A percentile compares a stretch with the other conserved stretches of the same genome.
phyloP scores from a whole-genome alignment of 352 stramenopile species.

The Phytophthora crassamura region DNA sequence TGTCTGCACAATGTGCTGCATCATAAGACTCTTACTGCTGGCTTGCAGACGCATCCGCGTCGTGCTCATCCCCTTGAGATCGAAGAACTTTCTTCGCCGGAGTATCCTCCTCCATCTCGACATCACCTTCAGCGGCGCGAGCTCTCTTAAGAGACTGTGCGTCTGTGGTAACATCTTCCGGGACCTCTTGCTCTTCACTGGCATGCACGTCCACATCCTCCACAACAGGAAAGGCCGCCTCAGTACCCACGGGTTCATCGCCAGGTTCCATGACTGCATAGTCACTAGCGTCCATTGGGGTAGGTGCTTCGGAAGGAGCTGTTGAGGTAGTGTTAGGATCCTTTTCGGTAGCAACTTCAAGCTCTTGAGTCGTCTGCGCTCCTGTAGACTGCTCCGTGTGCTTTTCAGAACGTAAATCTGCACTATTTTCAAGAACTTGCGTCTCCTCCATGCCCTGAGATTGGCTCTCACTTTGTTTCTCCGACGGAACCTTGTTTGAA shows the following conservation, averaged over 20 bases:
- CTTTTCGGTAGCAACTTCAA: slow-evolving; percentile 6
- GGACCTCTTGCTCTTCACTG: slow-evolving; percentile 4
- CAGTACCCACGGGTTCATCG: slow-evolving; percentile 9
- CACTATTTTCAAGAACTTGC: slow-evolving; percentile 32
- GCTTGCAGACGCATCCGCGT: slow-evolving; percentile 10
- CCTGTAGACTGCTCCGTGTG: slow-evolving; percentile 13
- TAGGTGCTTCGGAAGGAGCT: not conserved
- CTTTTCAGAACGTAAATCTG: not conserved
- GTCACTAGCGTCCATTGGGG: not conserved
- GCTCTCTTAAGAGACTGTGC: slow-evolving; percentile 32
- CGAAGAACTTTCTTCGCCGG: slow-evolving; percentile 38
- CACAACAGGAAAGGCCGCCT: slow-evolving; percentile 17
- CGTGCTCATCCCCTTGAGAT: slow-evolving; percentile 10
- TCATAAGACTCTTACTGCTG: slow-evolving; percentile 25
- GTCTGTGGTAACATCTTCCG: slow-evolving; percentile 3
- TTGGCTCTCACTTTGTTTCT: slow-evolving; percentile 8
- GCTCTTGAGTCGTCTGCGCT: slow-evolving; percentile 14
- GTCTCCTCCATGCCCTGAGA: slow-evolving; percentile 21
- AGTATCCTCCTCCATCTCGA: slow-evolving; percentile 14
- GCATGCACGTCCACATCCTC: slow-evolving; percentile 14
- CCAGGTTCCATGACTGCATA: slow-evolving; percentile 3
- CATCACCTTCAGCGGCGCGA: slow-evolving; percentile 10
- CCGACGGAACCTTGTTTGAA: slow-evolving; percentile 2
- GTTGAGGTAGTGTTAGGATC: not conserved
- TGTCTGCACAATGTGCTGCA: slow-evolving; percentile 6